Percentiles rank a stretch among this genome's conserved stretches.
Conservation (phyloP, 75 land plant genomes). For the Gnetum montanum region DNA sequence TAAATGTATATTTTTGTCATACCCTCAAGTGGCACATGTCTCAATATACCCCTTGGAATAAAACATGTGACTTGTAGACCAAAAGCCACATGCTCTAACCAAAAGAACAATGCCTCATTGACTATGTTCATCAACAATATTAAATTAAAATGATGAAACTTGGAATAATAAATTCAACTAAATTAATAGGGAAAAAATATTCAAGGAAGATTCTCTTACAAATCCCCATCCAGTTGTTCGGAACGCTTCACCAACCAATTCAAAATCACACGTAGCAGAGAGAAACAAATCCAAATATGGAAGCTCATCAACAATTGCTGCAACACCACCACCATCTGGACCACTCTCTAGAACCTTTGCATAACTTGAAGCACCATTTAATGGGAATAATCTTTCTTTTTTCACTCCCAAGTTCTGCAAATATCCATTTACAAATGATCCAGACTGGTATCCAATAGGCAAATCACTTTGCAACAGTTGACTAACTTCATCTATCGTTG, state of each 20-base stretch:
- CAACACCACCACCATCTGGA: constrained; percentile 67
- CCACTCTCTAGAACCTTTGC: constrained; percentile 53
- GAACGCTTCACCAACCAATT: constrained; percentile 65
- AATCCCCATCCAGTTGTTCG: constrained; percentile 89
- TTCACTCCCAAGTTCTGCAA: constrained; percentile 43
- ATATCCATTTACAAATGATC: constrained; percentile 71
- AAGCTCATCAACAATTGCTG: constrained; percentile 84
- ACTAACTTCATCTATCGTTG: constrained; percentile 68
- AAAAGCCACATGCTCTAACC: no score
- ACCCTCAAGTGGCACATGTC: no score
- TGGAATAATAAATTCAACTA: no score
- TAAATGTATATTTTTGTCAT: no score
- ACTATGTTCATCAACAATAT: no score
- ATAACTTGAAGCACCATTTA: constrained; percentile 37
- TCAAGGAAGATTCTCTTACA: constrained; percentile 34
- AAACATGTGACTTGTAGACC: no score
- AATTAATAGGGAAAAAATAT: no score
- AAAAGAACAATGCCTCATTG: no score
- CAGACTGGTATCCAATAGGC: constrained; percentile 75
- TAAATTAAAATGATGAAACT: no score
- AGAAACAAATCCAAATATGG: constrained; percentile 76
- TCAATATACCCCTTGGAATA: no score
- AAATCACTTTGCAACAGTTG: constrained; percentile 44
- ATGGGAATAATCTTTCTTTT: constrained; percentile 52
- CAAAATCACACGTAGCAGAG: constrained; percentile 55